Conservation (phyloP, 208 protist genomes). For the Crithidia acanthocephali region DNA sequence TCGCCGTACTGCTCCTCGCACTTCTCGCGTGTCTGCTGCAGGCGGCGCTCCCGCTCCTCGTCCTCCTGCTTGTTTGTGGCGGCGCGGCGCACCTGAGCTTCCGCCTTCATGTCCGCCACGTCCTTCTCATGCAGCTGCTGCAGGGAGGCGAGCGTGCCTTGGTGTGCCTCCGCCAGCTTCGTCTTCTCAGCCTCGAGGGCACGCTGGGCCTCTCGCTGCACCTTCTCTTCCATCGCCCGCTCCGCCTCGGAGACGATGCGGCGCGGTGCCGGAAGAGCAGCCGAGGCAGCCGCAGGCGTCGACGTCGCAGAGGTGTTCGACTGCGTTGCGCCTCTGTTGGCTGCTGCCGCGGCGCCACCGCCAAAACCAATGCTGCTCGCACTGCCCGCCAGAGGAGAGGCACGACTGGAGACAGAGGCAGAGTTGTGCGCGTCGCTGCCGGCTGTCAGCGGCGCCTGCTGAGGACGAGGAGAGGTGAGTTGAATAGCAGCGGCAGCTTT, state of each 20-base stretch:
- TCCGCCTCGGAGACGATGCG: slow-evolving; percentile 82
- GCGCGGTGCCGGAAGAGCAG: slow-evolving; percentile 1
- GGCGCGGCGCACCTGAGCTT: slow-evolving; percentile 37
- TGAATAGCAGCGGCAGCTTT: not conserved
- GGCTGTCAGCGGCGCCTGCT: not conserved
- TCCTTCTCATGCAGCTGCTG: slow-evolving; percentile 50
- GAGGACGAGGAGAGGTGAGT: not conserved
- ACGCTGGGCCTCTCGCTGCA: slow-evolving; percentile 57
- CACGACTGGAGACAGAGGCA: not conserved
- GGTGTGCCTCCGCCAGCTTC: slow-evolving; percentile 45
- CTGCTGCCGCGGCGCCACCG: not conserved
- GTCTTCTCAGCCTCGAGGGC: slow-evolving; percentile 48
- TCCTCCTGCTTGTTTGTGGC: slow-evolving; percentile 16
- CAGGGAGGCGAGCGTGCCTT: slow-evolving; percentile 45
- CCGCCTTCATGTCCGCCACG: slow-evolving; percentile 42
- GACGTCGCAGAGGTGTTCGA: not conserved
- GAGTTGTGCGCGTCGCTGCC: not conserved
- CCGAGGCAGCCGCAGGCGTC: not conserved
- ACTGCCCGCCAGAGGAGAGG: slow-evolving; percentile 3
- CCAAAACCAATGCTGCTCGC: not conserved
- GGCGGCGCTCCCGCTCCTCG: slow-evolving; percentile 23
- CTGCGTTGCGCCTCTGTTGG: not conserved
- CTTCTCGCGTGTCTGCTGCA: slow-evolving; percentile 34
- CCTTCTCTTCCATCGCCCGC: slow-evolving; percentile 67
- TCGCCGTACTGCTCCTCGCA: slow-evolving; percentile 51